These are phyloP conservation scores for Metschnikowia kofuensis DNA, from an alignment of 805 yeast genomes.

Conservation along the genomic window DNA sequence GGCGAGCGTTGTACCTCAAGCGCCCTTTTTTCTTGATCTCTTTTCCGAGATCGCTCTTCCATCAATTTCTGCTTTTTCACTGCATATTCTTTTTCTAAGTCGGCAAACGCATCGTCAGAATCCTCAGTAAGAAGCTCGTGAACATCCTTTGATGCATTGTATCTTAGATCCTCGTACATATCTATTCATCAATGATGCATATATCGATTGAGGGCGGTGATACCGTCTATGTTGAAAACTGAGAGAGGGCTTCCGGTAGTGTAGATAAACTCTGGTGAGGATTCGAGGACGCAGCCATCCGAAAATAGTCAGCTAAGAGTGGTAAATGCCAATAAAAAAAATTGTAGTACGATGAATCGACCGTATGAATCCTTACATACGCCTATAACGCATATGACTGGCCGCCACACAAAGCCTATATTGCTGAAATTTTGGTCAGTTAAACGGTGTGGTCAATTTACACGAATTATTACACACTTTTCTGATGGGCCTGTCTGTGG, in stretches of 20 bases:
- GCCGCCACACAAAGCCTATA: too few species aligned
- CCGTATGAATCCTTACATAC: too few species aligned
- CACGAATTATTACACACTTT: neutral
- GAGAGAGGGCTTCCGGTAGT: neutral
- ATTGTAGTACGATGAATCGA: too few species aligned
- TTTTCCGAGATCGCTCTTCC: slow-evolving; percentile 17
- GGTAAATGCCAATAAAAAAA: too few species aligned
- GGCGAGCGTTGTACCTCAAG: slow-evolving; percentile 16
- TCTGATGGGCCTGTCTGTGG: neutral
- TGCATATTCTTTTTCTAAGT: slow-evolving; percentile 36
- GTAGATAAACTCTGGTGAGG: neutral
- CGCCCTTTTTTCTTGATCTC: slow-evolving; percentile 1
- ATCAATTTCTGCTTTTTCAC: slow-evolving; percentile 21
- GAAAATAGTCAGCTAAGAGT: too few species aligned
- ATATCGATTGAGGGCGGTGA: too few species aligned
- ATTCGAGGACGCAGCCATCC: too few species aligned
- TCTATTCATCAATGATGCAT: neutral
- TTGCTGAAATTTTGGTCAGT: too few species aligned
- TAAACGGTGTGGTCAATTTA: too few species aligned
- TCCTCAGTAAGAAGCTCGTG: slow-evolving; percentile 36
- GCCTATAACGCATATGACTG: too few species aligned
- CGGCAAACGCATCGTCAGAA: slow-evolving; percentile 36
- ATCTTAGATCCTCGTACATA: slow-evolving; percentile 32
- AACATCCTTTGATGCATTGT: slow-evolving; percentile 16
- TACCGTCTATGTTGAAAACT: too few species aligned